Evolutionary conservation across 1,139 yeast species (phyloP), one percentile per base, ranked within the genome.

Genomic region (Tardiomyces digboiensis): DNA sequence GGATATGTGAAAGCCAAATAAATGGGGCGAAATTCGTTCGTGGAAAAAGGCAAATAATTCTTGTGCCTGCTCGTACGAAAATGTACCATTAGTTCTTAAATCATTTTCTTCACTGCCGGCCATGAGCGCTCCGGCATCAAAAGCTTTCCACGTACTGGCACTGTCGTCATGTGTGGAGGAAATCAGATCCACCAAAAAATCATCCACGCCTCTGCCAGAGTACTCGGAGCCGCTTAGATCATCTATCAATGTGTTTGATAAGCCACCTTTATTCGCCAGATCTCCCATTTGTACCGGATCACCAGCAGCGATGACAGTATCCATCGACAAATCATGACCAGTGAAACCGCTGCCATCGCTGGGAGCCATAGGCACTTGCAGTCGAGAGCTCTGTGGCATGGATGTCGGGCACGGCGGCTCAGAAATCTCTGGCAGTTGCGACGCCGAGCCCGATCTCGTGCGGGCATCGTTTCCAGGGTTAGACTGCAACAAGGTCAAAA

Each of bases 1-100:
- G 1, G 80, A 70, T 2, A 80, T 67, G 43, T 75, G 79, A 58
- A 80, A 81, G 1, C 87, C 87, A 62, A 79, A 80, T 38, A 81
- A 62, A 53, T 80, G 85, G 18, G 80, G 80, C 0, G 83, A 69
- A 19, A 80, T 77, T 46, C 78, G 72, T 2, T 68, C 60, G 52
- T 77, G 74, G 55, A 81, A 81, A 48, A 69, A 76, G 6, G 58
- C 52, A 48, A 80, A 76, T 14, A 80, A 62, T 21, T 68, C 73
- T 21, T 61, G 57, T 0, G 85, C 85, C 45, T 79, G 74, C 1
- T 60, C 65, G 36, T 47, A 49, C 12, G 57, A 44, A 7, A 59
- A 38, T 3, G 48, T 36, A 21, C 42, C 39, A 21, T 47, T 39
- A 36, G 39, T 19, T 39, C 49, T 26, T 23, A 45, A 40, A 42